Conservation (phyloP, 495 filamentous ascomycete species). For the Penicillium pulvis region DNA sequence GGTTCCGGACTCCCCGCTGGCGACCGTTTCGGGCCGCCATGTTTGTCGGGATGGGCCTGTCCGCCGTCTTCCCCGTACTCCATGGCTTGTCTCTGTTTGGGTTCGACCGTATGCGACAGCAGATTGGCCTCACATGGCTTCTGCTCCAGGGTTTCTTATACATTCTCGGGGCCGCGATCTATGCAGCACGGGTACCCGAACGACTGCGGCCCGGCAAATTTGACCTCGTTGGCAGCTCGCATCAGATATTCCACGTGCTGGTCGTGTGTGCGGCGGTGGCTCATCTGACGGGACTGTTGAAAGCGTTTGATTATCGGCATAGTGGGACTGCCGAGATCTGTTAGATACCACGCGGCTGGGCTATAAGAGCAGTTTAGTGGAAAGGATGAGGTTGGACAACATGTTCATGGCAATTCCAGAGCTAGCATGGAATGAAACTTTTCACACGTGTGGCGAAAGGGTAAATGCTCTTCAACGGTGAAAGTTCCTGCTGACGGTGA, state of each 20-base stretch:
- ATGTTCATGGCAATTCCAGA: slow-evolving; percentile 28
- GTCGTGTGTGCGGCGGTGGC: slow-evolving; percentile 60
- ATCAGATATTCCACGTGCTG: slow-evolving; percentile 67
- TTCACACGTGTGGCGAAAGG: slow-evolving; percentile 17
- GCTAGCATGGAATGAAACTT: slow-evolving; percentile 32
- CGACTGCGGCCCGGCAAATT: slow-evolving; percentile 53
- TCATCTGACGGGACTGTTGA: slow-evolving; percentile 59
- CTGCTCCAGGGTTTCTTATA: slow-evolving; percentile 79
- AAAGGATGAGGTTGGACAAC: slow-evolving; percentile 27
- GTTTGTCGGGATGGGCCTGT: slow-evolving; percentile 89
- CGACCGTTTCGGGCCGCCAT: slow-evolving; percentile 85
- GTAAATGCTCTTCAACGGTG: slow-evolving; percentile 6
- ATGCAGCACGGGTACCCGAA: slow-evolving; percentile 64
- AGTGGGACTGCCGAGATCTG: slow-evolving; percentile 46
- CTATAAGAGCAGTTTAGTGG: slow-evolving; percentile 11
- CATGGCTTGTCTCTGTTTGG: slow-evolving; percentile 72
- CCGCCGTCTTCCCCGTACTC: slow-evolving; percentile 76
- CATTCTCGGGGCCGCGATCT: slow-evolving; percentile 81
- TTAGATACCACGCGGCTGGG: slow-evolving; percentile 34
- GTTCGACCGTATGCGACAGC: slow-evolving; percentile 54
- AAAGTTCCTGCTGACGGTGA: slow-evolving; percentile 28
- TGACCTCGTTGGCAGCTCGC: slow-evolving; percentile 62
- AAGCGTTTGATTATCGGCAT: slow-evolving; percentile 59
- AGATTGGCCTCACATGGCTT: slow-evolving; percentile 86
- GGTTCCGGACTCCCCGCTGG: slow-evolving; percentile 79